Percentiles rank a stretch among this genome's conserved stretches.
These are phyloP conservation scores for Pseudocercospora musae DNA, from an alignment of 2,329 filamentous ascomycete species.

Conservation along the genomic window DNA sequence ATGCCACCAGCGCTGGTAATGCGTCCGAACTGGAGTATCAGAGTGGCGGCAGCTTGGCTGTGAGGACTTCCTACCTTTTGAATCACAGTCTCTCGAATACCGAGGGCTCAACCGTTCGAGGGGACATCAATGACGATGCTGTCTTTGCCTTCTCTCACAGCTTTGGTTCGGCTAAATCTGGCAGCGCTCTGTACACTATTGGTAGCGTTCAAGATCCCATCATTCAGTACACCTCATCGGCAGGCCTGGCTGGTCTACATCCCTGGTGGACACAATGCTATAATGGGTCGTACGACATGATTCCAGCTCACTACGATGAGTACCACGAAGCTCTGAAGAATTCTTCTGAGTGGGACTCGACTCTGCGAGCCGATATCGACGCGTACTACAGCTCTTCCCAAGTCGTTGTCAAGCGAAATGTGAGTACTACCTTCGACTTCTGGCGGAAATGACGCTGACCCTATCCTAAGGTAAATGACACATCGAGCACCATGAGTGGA, in stretches of 20 bases:
- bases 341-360: constrained; percentile 4
- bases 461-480: neutral
- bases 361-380: constrained; percentile 4
- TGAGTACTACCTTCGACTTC: neutral
- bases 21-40: neutral
- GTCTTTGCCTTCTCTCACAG: constrained; percentile 12
- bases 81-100: neutral
- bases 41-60: neutral
- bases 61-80: neutral
- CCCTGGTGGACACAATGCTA: constrained; percentile 12
- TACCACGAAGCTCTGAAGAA: constrained; percentile 1
- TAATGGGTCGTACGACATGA: neutral
- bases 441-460: neutral
- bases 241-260: constrained; percentile 3
- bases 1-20: neutral
- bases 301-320: constrained; percentile 8
- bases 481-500: neutral
- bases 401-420: neutral
- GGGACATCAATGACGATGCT: neutral
- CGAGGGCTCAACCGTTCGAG: neutral
- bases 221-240: neutral
- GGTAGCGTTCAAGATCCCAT: constrained; percentile 10
- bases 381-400: constrained; percentile 5
- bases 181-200: constrained; percentile 7
- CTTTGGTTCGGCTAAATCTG: neutral